Evolutionary conservation across 1,139 yeast species (phyloP), one percentile per base, ranked within the genome.

Genomic region (Debaryomyces singareniensis): DNA sequence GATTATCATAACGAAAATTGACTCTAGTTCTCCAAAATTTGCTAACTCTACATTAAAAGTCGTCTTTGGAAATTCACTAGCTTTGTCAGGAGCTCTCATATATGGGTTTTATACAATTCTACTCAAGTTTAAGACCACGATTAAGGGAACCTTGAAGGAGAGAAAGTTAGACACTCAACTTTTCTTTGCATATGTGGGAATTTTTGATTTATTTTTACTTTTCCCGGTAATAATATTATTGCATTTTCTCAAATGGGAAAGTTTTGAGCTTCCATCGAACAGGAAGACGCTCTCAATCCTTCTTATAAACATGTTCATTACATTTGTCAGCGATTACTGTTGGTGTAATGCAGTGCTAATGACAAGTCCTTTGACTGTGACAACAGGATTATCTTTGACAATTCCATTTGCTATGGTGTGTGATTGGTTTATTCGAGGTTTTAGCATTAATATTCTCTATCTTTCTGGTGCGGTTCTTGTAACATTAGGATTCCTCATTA

Each of bases 321-420:
- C 96, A 0, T 78, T 91, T 43, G 58, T 87, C 12, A 82, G 95
- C 27, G 98, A 91, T 51, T 86, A 81, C 43, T 78, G 94, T 48
- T 91, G 98, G 98, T 95, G 95, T 26, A 75, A 86, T 42, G 95
- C 97, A 1, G 93, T 89, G 70, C 67, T 91, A 21, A 62, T 91
- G 50, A 91, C 98, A 1, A 80, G 93, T 29, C 98, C 98, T 0
- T 65, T 91, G 38, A 89, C 95, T 0, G 97, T 89, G 2, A 91
- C 98, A 0, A 95, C 91, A 5, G 98, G 98, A 0, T 65, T 91
- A 26, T 81, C 95, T 16, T 75, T 91, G 42, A 87, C 97, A 0
- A 91, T 91, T 16, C 98, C 98, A 1, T 68, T 91, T 35, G 96
- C 97, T 1, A 83, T 91, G 85, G 55, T 86, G 13, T 96, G 96